Conservation (phyloP, 1,139 yeast species). For the Ogataea hybrid region DNA sequence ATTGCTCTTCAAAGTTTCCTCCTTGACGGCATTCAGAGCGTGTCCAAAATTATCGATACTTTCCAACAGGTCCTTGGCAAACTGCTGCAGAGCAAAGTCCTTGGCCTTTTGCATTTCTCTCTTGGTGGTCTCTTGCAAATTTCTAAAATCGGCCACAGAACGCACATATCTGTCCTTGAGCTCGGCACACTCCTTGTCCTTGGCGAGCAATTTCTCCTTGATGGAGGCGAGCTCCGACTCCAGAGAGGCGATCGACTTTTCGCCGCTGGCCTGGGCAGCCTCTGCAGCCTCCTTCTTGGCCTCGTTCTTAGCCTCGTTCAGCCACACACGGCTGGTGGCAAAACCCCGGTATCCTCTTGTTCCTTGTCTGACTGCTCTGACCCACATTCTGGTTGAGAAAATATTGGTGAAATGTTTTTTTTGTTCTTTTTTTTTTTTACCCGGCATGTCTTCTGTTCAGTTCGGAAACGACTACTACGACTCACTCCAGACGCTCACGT, state of each 20-base stretch:
- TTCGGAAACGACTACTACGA: constrained; percentile 63
- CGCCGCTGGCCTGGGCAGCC: constrained; percentile 13
- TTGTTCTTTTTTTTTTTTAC: constrained; percentile 7
- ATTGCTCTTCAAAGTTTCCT: constrained; percentile 56
- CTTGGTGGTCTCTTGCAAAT: constrained; percentile 87
- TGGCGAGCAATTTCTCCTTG: constrained; percentile 55
- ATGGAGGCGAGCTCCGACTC: constrained; percentile 40
- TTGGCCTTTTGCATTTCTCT: constrained; percentile 83
- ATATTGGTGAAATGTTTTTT: constrained; percentile 4
- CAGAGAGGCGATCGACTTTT: constrained; percentile 21
- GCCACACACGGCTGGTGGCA: constrained; percentile 16
- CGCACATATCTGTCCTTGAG: constrained; percentile 81
- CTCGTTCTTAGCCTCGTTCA: constrained; percentile 24
- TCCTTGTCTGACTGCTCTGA: constrained; percentile 4
- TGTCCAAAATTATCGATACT: constrained; percentile 90
- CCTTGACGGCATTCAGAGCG: constrained; percentile 75
- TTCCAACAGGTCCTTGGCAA: constrained; percentile 87
- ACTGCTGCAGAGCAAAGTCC: constrained; percentile 90
- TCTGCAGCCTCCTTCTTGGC: constrained; percentile 14
- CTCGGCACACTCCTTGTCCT: constrained; percentile 79
- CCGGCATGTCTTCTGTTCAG: constrained; percentile 18
- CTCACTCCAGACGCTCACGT: constrained; percentile 73
- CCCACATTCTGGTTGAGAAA: constrained; percentile 1
- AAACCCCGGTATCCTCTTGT: constrained; percentile 12
- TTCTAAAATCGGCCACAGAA: constrained; percentile 90